Evolutionary conservation across 1,284 basidiomycete species (phyloP).

Genomic region (Rhodotorula mucilaginosa): DNA sequence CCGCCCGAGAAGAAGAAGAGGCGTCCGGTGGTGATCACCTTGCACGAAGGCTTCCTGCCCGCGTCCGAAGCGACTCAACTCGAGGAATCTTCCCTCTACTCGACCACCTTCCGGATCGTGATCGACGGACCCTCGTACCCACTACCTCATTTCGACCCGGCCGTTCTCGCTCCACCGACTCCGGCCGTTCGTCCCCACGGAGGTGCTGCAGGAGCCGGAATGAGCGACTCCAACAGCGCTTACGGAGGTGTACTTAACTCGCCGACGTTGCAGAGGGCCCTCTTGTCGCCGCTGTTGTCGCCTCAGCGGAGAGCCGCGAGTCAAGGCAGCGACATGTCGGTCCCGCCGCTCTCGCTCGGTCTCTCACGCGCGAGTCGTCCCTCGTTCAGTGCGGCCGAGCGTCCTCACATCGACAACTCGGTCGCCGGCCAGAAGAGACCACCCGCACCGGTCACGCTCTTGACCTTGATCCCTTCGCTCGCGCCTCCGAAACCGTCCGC

Average conservation of each 20-base stretch:
- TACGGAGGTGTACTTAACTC: slow-evolving; percentile 19
- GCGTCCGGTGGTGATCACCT: slow-evolving; percentile 11
- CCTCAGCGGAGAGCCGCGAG: slow-evolving; percentile 25
- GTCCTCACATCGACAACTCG: background rate
- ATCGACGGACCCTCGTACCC: slow-evolving; percentile 28
- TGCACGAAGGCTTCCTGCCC: slow-evolving; percentile 27
- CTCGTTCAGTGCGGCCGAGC: slow-evolving; percentile 11
- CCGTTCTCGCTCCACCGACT: slow-evolving; percentile 18
- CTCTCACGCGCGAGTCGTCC: slow-evolving; percentile 15
- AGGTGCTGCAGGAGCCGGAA: background rate
- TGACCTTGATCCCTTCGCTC: slow-evolving; percentile 14
- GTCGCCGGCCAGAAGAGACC: background rate
- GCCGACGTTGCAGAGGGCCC: slow-evolving; percentile 31
- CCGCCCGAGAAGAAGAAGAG: background rate
- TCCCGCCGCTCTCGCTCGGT: slow-evolving; percentile 28
- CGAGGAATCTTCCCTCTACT: slow-evolving; percentile 24
- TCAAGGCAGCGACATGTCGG: slow-evolving; percentile 17
- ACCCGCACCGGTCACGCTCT: background rate
- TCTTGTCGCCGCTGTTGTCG: slow-evolving; percentile 27
- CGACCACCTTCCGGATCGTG: slow-evolving; percentile 29
- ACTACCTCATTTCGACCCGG: slow-evolving; percentile 26
- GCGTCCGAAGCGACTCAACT: background rate
- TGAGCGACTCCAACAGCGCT: background rate
- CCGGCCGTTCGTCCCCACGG: slow-evolving; percentile 21
- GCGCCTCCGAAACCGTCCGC: background rate